phyloP scores from a whole-genome alignment of 129 eudicot genomes.

The Cynara cardunculus region DNA sequence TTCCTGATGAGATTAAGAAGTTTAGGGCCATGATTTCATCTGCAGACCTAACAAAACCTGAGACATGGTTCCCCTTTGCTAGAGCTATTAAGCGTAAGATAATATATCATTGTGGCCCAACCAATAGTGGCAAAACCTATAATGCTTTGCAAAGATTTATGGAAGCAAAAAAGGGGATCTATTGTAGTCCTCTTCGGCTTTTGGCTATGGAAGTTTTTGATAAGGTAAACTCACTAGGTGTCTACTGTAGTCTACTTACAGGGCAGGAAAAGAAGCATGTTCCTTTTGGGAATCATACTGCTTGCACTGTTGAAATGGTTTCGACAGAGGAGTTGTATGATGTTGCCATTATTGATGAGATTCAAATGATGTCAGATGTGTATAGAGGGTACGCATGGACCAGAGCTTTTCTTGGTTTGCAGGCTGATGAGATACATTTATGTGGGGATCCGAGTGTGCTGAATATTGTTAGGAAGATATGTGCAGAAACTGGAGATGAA shows the following conservation, averaged over 20 bases:
- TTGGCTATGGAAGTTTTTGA: constrained; percentile 99
- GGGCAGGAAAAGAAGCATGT: constrained; percentile 91
- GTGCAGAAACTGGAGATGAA: constrained; percentile 88
- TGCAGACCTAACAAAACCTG: constrained; percentile 88
- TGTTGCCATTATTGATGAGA: constrained; percentile 94
- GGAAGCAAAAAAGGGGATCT: constrained; percentile 88
- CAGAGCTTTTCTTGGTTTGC: constrained; percentile 89
- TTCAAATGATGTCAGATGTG: constrained; percentile 92
- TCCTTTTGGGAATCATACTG: constrained; percentile 77
- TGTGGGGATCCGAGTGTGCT: constrained; percentile 99
- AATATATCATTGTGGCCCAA: constrained; percentile 95
- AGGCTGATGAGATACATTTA: constrained; percentile 91
- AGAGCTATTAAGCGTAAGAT: constrained; percentile 94
- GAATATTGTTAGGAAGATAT: constrained; percentile 59
- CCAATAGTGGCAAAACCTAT: constrained; percentile 97
- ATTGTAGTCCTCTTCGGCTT: constrained; percentile 96
- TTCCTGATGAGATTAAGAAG: constrained; percentile 65
- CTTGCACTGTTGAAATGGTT: constrained; percentile 99
- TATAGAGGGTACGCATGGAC: constrained; percentile 95
- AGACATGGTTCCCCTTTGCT: constrained; percentile 98
- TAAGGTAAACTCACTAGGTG: constrained; percentile 75
- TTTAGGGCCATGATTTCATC: constrained; percentile 72
- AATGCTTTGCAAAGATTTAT: constrained; percentile 90
- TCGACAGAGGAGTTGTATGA: constrained; percentile 78
- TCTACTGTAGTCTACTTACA: constrained; percentile 85